A percentile compares a stretch with the other conserved stretches of the same genome.
Evolutionary conservation across 225 moss, liverwort and hornwort species (phyloP).

Genomic region (Ulota crispa): DNA sequence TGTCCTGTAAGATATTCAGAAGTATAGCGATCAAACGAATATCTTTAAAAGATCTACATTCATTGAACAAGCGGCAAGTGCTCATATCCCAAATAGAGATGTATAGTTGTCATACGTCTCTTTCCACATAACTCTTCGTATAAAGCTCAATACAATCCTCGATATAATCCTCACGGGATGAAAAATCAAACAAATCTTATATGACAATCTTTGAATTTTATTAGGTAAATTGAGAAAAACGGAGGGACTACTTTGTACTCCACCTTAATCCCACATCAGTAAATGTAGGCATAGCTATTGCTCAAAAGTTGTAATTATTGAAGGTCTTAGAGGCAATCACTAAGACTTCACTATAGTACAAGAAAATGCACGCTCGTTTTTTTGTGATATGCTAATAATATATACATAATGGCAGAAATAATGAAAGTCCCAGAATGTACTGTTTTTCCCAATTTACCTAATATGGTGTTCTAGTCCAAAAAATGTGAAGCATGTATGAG

Average conservation of each 20-base stretch:
- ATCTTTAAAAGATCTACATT: not conserved
- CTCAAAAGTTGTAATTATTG: no score
- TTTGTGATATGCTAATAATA: no score
- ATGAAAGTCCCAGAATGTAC: no score
- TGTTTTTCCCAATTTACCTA: no score
- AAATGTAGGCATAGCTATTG: no score
- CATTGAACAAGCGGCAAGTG: accelerated
- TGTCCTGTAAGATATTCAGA: conserved; percentile 24
- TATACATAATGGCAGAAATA: no score
- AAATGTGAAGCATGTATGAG: accelerated
- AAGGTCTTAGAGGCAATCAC: no score
- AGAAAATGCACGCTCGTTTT: no score
- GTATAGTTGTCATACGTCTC: not conserved
- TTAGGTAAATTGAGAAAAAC: no score
- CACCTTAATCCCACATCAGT: no score
- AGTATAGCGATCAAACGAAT: not conserved
- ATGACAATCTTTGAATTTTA: not conserved
- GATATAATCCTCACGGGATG: accelerated
- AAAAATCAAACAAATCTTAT: not conserved
- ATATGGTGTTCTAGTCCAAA: not conserved
- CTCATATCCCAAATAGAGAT: not conserved
- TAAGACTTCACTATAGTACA: no score
- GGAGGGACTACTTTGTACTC: no score
- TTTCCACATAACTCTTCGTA: accelerated
- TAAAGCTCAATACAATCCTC: not conserved